Conservation (phyloP, 768 basidiomycete species). For the Tylopilus balloui region DNA sequence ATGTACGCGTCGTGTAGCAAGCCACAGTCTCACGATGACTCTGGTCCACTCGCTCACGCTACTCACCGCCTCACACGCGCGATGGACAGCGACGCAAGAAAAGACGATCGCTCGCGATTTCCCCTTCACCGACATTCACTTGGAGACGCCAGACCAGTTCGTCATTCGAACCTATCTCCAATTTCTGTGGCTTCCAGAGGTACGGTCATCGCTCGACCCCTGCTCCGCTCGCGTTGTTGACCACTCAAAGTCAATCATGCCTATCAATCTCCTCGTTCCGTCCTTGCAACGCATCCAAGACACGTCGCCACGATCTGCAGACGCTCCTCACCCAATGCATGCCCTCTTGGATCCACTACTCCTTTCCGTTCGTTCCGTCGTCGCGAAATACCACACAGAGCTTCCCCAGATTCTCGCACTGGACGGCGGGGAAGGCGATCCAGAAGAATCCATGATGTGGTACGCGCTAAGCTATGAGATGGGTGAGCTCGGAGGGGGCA, state of each 20-base stretch:
- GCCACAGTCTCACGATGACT: constrained; percentile 7
- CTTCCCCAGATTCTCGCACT: constrained; percentile 55
- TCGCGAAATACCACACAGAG: constrained; percentile 62
- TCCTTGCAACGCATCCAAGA: constrained; percentile 49
- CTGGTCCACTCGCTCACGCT: constrained; percentile 19
- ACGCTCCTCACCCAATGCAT: constrained; percentile 52
- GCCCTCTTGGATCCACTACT: constrained; percentile 56
- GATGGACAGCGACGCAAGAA: constrained; percentile 60
- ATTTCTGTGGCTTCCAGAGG: constrained; percentile 76
- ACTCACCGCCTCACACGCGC: constrained; percentile 23
- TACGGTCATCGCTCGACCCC: constrained; percentile 23
- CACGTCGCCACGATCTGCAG: constrained; percentile 26
- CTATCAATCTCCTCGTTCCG: constrained; percentile 52
- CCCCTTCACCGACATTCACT: constrained; percentile 42
- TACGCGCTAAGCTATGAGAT: constrained; percentile 59
- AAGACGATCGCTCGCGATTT: constrained; percentile 52
- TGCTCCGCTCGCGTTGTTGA: constrained; percentile 10
- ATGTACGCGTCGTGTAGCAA: not conserved
- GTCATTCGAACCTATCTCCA: constrained; percentile 66
- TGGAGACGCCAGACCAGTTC: constrained; percentile 52
- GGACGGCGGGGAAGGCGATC: constrained; percentile 56
- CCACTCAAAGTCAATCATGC: constrained; percentile 61
- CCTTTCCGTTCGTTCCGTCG: constrained; percentile 49
- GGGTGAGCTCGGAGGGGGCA: constrained; percentile 31
- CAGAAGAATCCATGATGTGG: constrained; percentile 78